Evolutionary conservation across 495 filamentous ascomycete species (phyloP).

Genomic region (Lepraria neglecta): DNA sequence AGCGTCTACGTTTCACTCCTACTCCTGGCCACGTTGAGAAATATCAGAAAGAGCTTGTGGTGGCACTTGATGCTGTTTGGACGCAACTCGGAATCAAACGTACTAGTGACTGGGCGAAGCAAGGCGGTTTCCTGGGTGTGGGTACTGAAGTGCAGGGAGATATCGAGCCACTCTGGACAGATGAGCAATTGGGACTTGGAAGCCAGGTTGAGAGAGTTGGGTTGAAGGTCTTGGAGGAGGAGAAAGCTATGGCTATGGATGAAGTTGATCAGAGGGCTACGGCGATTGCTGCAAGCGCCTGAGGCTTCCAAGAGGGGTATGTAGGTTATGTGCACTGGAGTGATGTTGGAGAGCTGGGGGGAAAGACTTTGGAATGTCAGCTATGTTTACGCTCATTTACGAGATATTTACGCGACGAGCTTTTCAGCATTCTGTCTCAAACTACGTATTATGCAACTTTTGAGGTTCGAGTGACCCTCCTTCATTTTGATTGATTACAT

Average conservation of each 20-base stretch:
- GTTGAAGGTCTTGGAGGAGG: constrained; percentile 18
- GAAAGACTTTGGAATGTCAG: not conserved
- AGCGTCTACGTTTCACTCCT: constrained; percentile 89
- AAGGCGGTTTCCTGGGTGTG: constrained; percentile 91
- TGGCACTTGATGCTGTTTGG: constrained; percentile 83
- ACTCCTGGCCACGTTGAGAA: constrained; percentile 84
- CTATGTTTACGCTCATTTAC: not conserved
- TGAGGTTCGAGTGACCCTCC: no score
- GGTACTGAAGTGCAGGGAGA: constrained; percentile 58
- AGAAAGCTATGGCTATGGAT: constrained; percentile 20
- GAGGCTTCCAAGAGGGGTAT: not conserved
- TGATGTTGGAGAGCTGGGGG: not conserved
- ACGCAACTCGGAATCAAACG: constrained; percentile 80
- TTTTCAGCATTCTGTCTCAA: no score
- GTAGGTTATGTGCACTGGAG: not conserved
- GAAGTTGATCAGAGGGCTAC: constrained; percentile 9
- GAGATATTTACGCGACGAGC: not conserved
- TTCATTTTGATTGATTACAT: no score
- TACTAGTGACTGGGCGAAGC: constrained; percentile 79
- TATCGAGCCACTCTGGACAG: constrained; percentile 74
- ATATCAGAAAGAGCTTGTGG: constrained; percentile 77
- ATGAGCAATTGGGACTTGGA: constrained; percentile 71
- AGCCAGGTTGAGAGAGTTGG: constrained; percentile 24
- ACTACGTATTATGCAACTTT: no score
- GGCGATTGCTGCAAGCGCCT: constrained; percentile 4